Evolutionary conservation across 164 flowering plant species (phyloP).

Genomic region (Warburgia ugandensis): DNA sequence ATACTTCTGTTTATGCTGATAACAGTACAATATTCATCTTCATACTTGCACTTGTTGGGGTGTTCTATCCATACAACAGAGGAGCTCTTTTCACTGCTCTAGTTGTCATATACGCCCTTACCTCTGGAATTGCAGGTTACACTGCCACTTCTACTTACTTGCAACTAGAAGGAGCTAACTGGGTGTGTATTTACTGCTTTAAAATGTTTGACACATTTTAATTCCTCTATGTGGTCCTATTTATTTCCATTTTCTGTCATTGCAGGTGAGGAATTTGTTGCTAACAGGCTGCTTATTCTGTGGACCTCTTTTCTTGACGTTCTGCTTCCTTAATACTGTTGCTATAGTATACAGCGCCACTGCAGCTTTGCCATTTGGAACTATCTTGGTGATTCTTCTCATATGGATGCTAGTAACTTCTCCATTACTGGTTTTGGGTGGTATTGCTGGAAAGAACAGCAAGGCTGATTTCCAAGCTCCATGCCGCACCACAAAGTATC

Average conservation of each 20-base stretch:
- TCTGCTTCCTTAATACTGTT: constrained; percentile 28
- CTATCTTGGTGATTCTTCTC: constrained; percentile 27
- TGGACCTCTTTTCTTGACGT: constrained; percentile 24
- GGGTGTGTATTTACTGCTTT: constrained; percentile 16
- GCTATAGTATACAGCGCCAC: constrained; percentile 28
- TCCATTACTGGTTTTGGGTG: constrained; percentile 27
- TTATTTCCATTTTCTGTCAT: background rate
- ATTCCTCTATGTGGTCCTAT: background rate
- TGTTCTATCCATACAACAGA: constrained; percentile 27
- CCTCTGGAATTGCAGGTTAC: constrained; percentile 30
- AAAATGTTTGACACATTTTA: no score
- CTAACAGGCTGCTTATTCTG: constrained; percentile 25
- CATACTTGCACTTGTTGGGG: constrained; percentile 25
- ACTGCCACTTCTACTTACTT: constrained; percentile 21
- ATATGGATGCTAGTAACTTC: constrained; percentile 28
- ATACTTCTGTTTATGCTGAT: background rate
- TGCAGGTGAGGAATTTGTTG: constrained; percentile 24
- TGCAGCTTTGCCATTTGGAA: constrained; percentile 29
- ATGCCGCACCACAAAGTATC: constrained; percentile 27
- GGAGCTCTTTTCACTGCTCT: constrained; percentile 28
- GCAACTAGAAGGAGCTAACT: constrained; percentile 28
- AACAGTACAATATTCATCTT: constrained; percentile 24
- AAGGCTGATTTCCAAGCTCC: constrained; percentile 29
- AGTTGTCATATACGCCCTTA: constrained; percentile 29
- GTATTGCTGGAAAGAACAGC: constrained; percentile 30